Evolutionary conservation across 192 early-diverging fungal genomes (phyloP), one percentile per base, ranked within the genome.

Genomic region (Tieghemiomyces parasiticus): DNA sequence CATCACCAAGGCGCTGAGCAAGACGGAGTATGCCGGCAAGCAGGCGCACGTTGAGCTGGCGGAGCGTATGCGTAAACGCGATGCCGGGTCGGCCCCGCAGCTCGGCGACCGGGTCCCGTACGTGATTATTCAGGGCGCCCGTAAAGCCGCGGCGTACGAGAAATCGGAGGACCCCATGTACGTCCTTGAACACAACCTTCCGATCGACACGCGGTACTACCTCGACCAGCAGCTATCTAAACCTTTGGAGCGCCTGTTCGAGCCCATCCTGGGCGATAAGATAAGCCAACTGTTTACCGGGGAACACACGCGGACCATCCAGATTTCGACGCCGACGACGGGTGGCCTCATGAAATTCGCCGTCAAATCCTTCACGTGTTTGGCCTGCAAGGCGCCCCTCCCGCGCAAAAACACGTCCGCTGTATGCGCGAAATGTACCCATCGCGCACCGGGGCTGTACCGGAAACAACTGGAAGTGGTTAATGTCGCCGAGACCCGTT

Each of bases 81-180:
- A 99, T 73, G 79, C 95, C 31, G 92, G 94, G 8, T 97, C 95
- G 34, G 95, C 95, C 0, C 95, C 95, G 44, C 79, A 85, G 47
- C 67, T 98, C 29, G 95, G 95, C 31, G 95, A 98, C 63, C 90
- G 95, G 65, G 93, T 98, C 22, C 89, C 90, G 0, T 98, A 95
- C 68, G 93, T 98, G 0, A 91, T 98, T 61, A 78, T 92, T 70
- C 91, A 88, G 60, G 93, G 83, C 0, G 70, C 80, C 28, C 93
- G 87, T 60, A 82, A 83, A 55, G 82, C 90, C 12, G 85, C 90
- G 35, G 90, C 93, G 9, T 97, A 97, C 63, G 94, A 99, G 60
- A 93, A 95, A 63, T 92, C 94, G 1, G 95, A 99, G 67, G 95
- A 99, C 65, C 95, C 95, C 25, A 85, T 99, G 46, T 95, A 85